Percentiles rank a stretch among this genome's conserved stretches.
Evolutionary conservation across 306 rosid species (phyloP).

Genomic region (Pterocarpus santalinus): DNA sequence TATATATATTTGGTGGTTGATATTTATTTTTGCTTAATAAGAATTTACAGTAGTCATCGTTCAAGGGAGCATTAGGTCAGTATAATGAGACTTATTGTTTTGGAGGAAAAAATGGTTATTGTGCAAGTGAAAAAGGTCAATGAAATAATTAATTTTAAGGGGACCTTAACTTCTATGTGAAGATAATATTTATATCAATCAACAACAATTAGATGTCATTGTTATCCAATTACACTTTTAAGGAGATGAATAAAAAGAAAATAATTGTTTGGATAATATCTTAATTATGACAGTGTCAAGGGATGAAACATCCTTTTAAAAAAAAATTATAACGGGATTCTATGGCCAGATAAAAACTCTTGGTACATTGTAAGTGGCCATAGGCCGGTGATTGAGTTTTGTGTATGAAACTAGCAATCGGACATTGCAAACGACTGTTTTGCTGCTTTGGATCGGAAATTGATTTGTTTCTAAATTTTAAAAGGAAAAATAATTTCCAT

Average conservation of each 20-base stretch:
- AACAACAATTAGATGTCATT: too few relatives aligned
- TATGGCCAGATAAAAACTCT: too few relatives aligned
- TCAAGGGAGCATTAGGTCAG: too few relatives aligned
- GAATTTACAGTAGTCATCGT: neutral
- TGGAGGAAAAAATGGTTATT: neutral
- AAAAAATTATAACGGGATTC: too few relatives aligned
- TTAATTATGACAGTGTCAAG: too few relatives aligned
- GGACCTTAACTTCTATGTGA: neutral
- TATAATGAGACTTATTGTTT: too few relatives aligned
- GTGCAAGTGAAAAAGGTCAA: neutral
- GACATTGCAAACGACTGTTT: neutral
- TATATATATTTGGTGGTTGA: neutral
- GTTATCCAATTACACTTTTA: too few relatives aligned
- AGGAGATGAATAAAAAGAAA: too few relatives aligned
- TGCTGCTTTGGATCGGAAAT: neutral
- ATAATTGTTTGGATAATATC: too few relatives aligned
- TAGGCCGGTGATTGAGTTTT: neutral
- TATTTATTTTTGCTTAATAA: neutral
- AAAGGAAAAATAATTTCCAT: neutral
- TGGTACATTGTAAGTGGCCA: too few relatives aligned
- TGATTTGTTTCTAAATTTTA: neutral
- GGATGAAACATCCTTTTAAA: too few relatives aligned
- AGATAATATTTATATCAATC: neutral
- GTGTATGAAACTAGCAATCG: neutral
- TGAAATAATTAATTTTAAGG: neutral